Evolutionary conservation across 1,139 yeast species (phyloP).

Genomic region (Hansenula lynferdii): DNA sequence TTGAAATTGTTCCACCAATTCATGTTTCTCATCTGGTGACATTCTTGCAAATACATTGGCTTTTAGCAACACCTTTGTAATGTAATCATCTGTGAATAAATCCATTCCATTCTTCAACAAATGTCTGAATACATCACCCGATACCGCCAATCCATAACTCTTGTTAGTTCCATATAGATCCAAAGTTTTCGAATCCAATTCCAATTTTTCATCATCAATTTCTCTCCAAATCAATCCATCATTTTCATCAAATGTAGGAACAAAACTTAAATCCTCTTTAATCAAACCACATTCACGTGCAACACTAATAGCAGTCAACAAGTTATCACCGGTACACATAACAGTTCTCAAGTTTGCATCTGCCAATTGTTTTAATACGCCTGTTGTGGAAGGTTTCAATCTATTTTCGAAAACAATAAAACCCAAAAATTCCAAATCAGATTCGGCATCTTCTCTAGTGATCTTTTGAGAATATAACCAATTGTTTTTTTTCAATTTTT

Average conservation of each 20-base stretch:
- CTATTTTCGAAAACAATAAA: conserved; percentile 91
- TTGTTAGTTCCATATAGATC: conserved; percentile 20
- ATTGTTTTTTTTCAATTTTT: conserved; percentile 37
- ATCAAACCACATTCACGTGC: conserved; percentile 79
- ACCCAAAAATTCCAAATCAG: conserved; percentile 69
- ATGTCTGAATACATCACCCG: conserved; percentile 88
- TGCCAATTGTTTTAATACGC: conserved; percentile 51
- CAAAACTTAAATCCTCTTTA: conserved; percentile 46
- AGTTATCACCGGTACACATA: conserved; percentile 98
- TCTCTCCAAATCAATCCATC: conserved; percentile 53
- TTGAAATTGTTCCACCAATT: conserved; percentile 83
- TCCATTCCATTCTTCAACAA: conserved; percentile 49
- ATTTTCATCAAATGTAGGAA: conserved; percentile 52
- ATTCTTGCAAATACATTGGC: conserved; percentile 87
- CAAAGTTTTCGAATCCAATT: conserved; percentile 60
- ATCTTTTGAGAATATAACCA: conserved; percentile 38
- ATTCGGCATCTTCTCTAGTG: conserved; percentile 63
- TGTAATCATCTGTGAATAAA: conserved; percentile 28
- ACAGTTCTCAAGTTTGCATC: conserved; percentile 74
- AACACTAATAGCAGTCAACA: conserved; percentile 91
- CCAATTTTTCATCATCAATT: conserved; percentile 46
- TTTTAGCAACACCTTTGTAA: conserved; percentile 62
- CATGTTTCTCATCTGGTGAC: conserved; percentile 99
- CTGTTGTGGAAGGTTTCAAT: conserved; percentile 62
- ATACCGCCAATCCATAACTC: conserved; percentile 70